These are phyloP conservation scores for Trichoderma brevicompactum DNA, from an alignment of 2,329 filamentous ascomycete species.

Conservation along the genomic window DNA sequence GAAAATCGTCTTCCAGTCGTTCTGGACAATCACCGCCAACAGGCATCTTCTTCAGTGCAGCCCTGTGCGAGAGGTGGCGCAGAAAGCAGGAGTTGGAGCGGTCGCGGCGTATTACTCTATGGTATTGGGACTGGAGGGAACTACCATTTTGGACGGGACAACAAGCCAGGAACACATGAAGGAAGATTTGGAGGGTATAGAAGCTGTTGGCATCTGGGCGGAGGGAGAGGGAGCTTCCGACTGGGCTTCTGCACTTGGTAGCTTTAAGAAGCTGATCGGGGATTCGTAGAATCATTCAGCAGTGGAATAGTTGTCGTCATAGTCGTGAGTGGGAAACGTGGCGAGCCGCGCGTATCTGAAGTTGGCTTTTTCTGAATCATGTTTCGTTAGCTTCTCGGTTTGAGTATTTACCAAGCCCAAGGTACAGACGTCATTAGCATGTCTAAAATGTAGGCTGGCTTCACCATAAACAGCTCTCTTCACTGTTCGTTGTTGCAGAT, in stretches of 20 bases:
- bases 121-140: conserved; percentile 51
- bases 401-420: no score
- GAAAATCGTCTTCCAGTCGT: conserved; percentile 55
- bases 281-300: conserved; percentile 30
- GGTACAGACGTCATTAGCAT: no score
- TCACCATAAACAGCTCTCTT: no score
- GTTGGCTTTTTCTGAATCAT: no score
- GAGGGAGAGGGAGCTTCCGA: conserved; percentile 47
- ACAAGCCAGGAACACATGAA: conserved; percentile 53
- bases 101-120: conserved; percentile 54
- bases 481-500: not conserved
- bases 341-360: not conserved
- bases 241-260: conserved; percentile 54
- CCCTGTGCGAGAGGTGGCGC: conserved; percentile 57
- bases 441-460: no score
- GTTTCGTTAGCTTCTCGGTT: no score
- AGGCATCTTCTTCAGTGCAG: conserved; percentile 42
- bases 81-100: conserved; percentile 41
- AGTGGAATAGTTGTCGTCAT: not conserved
- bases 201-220: conserved; percentile 49
- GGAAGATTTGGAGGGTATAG: conserved; percentile 52
- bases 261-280: conserved; percentile 51
- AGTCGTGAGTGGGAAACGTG: not conserved
- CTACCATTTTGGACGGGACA: conserved; percentile 53
- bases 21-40: conserved; percentile 60